phyloP scores from a whole-genome alignment of 164 flowering plant genomes.

The Nymphaea colorata region DNA sequence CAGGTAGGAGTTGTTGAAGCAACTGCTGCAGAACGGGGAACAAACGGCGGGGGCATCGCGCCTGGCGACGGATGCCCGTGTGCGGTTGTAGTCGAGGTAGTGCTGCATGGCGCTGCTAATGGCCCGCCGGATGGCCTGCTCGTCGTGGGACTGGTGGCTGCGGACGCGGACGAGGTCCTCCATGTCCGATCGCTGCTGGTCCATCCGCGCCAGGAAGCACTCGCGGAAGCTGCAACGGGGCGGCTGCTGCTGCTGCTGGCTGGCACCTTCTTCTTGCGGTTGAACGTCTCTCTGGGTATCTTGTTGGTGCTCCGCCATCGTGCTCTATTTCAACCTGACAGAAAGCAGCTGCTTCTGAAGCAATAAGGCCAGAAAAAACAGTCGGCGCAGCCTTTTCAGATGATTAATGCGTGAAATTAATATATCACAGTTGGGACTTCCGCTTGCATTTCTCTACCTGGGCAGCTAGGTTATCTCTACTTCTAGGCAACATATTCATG shows the following conservation, averaged over 20 bases:
- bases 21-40: constrained; percentile 41
- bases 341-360: too few species aligned
- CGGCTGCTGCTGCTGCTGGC: background rate
- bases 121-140: background rate
- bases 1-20: constrained; percentile 52
- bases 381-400: too few species aligned
- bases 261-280: background rate
- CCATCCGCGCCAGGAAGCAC: background rate
- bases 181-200: background rate
- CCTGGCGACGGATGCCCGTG: background rate
- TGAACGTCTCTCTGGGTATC: too few species aligned
- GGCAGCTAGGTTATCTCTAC: too few species aligned
- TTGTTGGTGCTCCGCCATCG: too few species aligned
- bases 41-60: constrained; percentile 16
- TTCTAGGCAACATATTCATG: too few species aligned
- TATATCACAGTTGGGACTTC: too few species aligned
- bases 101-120: background rate
- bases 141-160: background rate
- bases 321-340: too few species aligned
- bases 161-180: background rate
- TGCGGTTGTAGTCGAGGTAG: background rate
- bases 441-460: too few species aligned
- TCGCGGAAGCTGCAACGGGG: background rate
- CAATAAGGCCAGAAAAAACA: too few species aligned
- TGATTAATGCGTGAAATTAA: too few species aligned